These are phyloP conservation scores for Aspergillus pseudotamarii DNA, from an alignment of 2,329 filamentous ascomycete species.

Conservation along the genomic window DNA sequence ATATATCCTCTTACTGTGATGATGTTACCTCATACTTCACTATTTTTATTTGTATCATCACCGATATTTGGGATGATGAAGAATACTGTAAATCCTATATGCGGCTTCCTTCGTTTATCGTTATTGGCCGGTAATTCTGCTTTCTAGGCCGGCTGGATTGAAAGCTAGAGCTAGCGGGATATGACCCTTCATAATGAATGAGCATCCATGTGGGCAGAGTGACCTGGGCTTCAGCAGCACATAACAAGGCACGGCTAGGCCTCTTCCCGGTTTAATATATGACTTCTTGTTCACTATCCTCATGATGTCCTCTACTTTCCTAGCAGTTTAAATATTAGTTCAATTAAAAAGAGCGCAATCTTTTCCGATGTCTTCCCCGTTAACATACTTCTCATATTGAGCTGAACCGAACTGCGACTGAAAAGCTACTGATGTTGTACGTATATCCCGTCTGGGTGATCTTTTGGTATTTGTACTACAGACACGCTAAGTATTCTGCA, in stretches of 20 bases:
- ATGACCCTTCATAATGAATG: conserved; percentile 9
- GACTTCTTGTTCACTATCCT: not conserved
- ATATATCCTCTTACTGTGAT: conserved; percentile 1
- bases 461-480: no score
- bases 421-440: not conserved
- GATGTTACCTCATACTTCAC: conserved; percentile 12
- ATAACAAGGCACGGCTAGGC: not conserved
- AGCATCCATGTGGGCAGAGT: not conserved
- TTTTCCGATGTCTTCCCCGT: not conserved
- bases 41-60: conserved; percentile 12
- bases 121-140: conserved; percentile 5
- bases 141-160: not conserved
- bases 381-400: not conserved
- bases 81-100: conserved; percentile 8
- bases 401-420: not conserved
- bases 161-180: not conserved
- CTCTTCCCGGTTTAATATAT: not conserved
- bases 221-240: not conserved
- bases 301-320: not conserved
- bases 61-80: conserved; percentile 7
- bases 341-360: not conserved
- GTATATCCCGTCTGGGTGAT: no score
- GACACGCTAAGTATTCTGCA: no score
- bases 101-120: conserved; percentile 2
- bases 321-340: not conserved